phyloP scores from a whole-genome alignment of 345 rosid species.

The Moricandia moricandioides region DNA sequence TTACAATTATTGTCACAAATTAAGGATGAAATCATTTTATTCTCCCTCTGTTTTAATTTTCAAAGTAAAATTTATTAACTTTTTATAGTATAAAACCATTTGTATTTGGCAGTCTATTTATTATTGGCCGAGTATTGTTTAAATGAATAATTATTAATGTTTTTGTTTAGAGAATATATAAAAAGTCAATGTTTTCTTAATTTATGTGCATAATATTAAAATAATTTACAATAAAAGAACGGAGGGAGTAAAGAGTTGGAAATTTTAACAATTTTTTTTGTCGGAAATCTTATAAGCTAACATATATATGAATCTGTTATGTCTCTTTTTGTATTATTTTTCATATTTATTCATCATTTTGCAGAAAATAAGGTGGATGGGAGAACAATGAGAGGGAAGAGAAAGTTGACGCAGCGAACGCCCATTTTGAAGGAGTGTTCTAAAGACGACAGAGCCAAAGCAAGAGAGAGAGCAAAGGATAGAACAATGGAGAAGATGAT shows the following conservation, averaged over 20 bases:
- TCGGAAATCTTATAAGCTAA: not conserved
- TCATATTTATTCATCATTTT: not conserved
- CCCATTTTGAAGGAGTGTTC: constrained; percentile 33
- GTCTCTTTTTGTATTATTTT: not conserved
- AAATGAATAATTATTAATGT: no score
- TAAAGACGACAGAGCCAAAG: constrained; percentile 55
- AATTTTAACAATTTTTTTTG: not conserved
- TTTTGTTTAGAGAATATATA: no score
- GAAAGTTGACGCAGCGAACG: constrained; percentile 22
- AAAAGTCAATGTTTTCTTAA: no score
- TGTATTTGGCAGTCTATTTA: no score
- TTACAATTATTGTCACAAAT: not conserved
- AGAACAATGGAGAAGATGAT: constrained; percentile 56
- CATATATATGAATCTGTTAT: not conserved
- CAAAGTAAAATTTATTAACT: no score
- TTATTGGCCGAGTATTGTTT: no score
- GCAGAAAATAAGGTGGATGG: constrained; percentile 16
- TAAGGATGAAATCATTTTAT: not conserved
- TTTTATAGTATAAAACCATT: no score
- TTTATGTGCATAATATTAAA: no score
- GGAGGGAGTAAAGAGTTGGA: not conserved
- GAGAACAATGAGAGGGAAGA: constrained; percentile 35
- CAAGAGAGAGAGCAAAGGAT: constrained; percentile 73
- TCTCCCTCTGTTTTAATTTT: no score
- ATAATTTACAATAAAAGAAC: no score